phyloP scores from a whole-genome alignment of 495 filamentous ascomycete genomes.

The Penicillium canariense region DNA sequence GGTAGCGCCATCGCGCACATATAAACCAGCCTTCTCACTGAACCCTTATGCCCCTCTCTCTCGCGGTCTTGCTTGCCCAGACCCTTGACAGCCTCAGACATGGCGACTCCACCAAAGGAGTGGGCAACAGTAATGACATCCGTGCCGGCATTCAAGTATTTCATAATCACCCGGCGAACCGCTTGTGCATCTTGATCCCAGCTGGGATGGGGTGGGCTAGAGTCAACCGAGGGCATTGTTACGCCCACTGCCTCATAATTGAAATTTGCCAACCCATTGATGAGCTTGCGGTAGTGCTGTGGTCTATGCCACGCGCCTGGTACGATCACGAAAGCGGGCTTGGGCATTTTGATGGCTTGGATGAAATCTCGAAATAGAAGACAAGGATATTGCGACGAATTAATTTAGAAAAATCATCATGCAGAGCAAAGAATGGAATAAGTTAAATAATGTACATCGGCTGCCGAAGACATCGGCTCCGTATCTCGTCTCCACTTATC shows the following conservation, averaged over 20 bases:
- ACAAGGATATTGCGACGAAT: background rate
- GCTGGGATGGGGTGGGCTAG: conserved; percentile 25
- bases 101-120: conserved; percentile 38
- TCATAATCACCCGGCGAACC: conserved; percentile 24
- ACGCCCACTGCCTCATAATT: conserved; percentile 32
- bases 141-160: conserved; percentile 25
- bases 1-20: conserved; percentile 34
- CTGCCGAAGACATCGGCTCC: background rate
- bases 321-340: conserved; percentile 35
- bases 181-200: conserved; percentile 31
- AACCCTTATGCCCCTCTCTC: conserved; percentile 35
- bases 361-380: background rate
- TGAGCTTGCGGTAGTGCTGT: conserved; percentile 34
- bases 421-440: background rate
- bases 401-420: too few relatives aligned
- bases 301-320: conserved; percentile 47
- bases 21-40: conserved; percentile 41
- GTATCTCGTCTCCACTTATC: background rate
- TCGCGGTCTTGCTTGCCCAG: conserved; percentile 38
- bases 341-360: conserved; percentile 11
- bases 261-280: conserved; percentile 24
- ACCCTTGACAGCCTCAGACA: conserved; percentile 36
- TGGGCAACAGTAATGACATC: conserved; percentile 39
- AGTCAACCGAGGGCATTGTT: conserved; percentile 27
- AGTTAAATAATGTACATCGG: background rate